A percentile compares a stretch with the other conserved stretches of the same genome.
These are phyloP conservation scores for Hevea brasiliensis DNA, from an alignment of 345 rosid genomes.

Conservation along the genomic window DNA sequence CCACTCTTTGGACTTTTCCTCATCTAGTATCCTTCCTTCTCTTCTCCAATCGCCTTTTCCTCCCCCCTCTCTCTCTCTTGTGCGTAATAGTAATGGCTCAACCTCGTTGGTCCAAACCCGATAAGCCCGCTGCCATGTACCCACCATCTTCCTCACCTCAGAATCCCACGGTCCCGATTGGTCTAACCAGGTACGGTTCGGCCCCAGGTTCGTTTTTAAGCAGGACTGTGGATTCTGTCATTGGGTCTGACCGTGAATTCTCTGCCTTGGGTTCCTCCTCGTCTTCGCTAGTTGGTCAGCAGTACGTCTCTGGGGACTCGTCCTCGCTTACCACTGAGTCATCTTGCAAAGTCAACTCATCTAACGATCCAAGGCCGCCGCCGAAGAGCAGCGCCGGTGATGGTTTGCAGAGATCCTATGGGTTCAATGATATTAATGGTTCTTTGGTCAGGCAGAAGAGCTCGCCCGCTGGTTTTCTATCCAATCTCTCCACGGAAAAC, in stretches of 20 bases:
- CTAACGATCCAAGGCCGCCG: constrained; percentile 39
- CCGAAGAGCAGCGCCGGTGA: neutral
- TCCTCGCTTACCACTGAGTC: constrained; percentile 70
- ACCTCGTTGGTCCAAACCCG: neutral
- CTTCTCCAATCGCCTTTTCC: neutral
- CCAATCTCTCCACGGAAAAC: constrained; percentile 52
- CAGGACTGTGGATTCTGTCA: constrained; percentile 66
- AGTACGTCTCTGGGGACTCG: constrained; percentile 62
- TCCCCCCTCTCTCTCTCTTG: neutral
- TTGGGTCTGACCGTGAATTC: constrained; percentile 42
- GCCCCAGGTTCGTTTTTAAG: constrained; percentile 76
- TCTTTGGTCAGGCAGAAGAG: constrained; percentile 75
- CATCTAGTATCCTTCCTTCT: neutral
- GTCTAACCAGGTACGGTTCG: constrained; percentile 71
- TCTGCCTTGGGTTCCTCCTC: constrained; percentile 9
- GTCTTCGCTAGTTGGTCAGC: constrained; percentile 29
- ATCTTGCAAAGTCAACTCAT: constrained; percentile 68
- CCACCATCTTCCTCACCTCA: constrained; percentile 57
- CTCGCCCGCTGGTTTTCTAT: constrained; percentile 88
- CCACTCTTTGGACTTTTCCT: constrained; percentile 8
- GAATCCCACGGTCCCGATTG: constrained; percentile 39
- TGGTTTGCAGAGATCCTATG: constrained; percentile 60
- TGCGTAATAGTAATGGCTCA: neutral
- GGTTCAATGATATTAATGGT: constrained; percentile 52
- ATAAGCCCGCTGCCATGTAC: constrained; percentile 35